phyloP scores from a whole-genome alignment of 768 basidiomycete genomes.

The Collybia mongolica region DNA sequence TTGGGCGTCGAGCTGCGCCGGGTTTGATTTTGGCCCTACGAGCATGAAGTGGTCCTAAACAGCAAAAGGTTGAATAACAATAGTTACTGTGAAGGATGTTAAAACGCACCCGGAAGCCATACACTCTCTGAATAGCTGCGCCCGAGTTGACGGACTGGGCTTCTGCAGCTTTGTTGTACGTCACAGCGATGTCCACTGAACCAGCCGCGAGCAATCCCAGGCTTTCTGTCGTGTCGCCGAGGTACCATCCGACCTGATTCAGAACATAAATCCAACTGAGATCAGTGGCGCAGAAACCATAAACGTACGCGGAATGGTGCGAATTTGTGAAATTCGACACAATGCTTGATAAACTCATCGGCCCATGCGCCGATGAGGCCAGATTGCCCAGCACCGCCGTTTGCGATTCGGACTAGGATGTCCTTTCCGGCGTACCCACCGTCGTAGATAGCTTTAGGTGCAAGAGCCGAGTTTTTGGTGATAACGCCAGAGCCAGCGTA shows the following conservation, averaged over 20 bases:
- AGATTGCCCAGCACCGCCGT: conserved; percentile 51
- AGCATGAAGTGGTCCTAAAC: conserved; percentile 49
- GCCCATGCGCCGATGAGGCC: conserved; percentile 49
- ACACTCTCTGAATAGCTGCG: conserved; percentile 29
- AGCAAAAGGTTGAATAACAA: not conserved
- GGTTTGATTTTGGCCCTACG: conserved; percentile 47
- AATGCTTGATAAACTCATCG: conserved; percentile 41
- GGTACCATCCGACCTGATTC: conserved; percentile 54
- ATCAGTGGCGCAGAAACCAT: not conserved
- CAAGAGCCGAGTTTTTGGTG: not conserved
- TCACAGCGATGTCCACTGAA: conserved; percentile 47
- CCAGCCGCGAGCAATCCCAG: conserved; percentile 39
- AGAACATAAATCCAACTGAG: not conserved
- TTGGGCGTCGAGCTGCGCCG: conserved; percentile 31
- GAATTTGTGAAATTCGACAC: conserved; percentile 25
- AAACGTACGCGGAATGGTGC: conserved; percentile 31
- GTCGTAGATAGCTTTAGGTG: conserved; percentile 31
- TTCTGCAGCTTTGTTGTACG: conserved; percentile 54
- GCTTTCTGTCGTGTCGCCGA: conserved; percentile 55
- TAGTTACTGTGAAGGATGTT: not conserved
- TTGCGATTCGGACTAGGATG: conserved; percentile 44
- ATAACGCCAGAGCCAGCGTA: too few species aligned
- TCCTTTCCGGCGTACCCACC: conserved; percentile 34
- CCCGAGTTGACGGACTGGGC: conserved; percentile 26
- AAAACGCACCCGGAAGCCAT: conserved; percentile 43